Base-by-base conservation (phyloP, 2,329 filamentous ascomycete genomes). In the Penicillium sclerotigenum region DNA sequence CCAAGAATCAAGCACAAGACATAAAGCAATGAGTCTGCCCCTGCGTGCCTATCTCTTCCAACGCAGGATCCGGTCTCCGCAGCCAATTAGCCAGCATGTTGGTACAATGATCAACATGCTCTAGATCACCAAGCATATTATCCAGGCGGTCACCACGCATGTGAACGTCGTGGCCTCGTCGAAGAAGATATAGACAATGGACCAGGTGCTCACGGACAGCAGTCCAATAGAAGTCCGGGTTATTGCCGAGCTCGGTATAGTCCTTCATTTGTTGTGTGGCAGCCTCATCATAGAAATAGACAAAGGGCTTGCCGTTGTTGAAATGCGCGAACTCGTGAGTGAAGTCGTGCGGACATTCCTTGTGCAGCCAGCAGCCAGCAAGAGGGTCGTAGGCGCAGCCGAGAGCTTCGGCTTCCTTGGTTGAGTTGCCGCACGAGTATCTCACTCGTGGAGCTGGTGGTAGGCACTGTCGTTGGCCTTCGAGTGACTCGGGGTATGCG, bases 71-170 rank as follows among this genome's bases (percentile, higher is more conserved):
- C 11, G 54, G 43, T 46, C 53, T 54, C 22, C 56, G 49, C 28
- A 60, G 22, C 52, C 50, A 60, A 42, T 62, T 47, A 24, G 54
- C 55, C 46, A 62, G 16, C 52, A 62, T 60, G 7, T 62, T 38
- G 4, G 58, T 58, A 43, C 59, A 62, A 24, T 62, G 59, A 47
- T 60, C 58, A 37, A 59, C 57, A 52, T 62, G 59, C 8, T 60
- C 57, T 10, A 62, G 41, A 43, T 60, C 54, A 0, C 38, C 46
- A n/a, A 58, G 42, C 58, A 62, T 62, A 22, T 40, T 55, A 37
- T 62, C 59, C 24, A 62, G 48, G 11, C 58, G 58, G 49, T 40
- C 59, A 5, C 59, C 59, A 22, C 59, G 52, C 52, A 56, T 56
- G 6, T 58, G 57, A 11, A 60, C 55, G 37, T 62, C 59, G 4